Percentiles rank a stretch among this genome's conserved stretches.
Conservation (phyloP, 805 yeast genomes). For the Henningerozyma blattae region DNA sequence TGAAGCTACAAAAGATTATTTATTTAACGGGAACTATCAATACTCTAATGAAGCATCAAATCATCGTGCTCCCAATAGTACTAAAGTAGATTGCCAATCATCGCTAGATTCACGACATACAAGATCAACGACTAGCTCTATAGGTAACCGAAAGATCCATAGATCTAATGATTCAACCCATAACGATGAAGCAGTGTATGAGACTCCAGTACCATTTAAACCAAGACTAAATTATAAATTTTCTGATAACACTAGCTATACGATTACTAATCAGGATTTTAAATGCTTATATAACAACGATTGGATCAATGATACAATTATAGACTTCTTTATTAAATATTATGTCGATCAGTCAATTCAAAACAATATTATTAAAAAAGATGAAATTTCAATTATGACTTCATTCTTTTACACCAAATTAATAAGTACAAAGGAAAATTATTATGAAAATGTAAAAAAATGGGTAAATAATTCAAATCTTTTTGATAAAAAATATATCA, state of each 20-base stretch:
- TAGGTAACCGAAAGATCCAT: no score
- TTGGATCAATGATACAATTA: slow-evolving; percentile 82
- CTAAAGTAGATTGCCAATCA: no score
- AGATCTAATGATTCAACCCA: no score
- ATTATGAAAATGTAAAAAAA: slow-evolving; percentile 52
- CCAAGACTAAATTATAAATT: slow-evolving; percentile 41
- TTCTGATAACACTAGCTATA: slow-evolving; percentile 39
- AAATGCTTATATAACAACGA: slow-evolving; percentile 66
- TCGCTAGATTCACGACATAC: no score
- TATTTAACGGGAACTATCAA: no score
- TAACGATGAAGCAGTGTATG: no score
- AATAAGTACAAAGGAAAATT: slow-evolving; percentile 25
- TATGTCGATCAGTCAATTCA: slow-evolving; percentile 30
- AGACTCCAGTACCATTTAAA: slow-evolving; percentile 19
- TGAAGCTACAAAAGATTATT: no score
- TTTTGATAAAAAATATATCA: slow-evolving; percentile 43
- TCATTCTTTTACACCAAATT: slow-evolving; percentile 75
- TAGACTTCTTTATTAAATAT: slow-evolving; percentile 71
- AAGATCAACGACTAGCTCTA: no score
- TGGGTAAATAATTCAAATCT: slow-evolving; percentile 71
- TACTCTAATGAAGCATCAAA: no score
- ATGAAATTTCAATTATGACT: slow-evolving; percentile 49
- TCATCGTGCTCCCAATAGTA: no score
- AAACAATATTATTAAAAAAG: slow-evolving; percentile 18
- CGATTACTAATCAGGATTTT: slow-evolving; percentile 59